Conservation (phyloP, 106 monocot genomes). For the Gastrodia elata region DNA sequence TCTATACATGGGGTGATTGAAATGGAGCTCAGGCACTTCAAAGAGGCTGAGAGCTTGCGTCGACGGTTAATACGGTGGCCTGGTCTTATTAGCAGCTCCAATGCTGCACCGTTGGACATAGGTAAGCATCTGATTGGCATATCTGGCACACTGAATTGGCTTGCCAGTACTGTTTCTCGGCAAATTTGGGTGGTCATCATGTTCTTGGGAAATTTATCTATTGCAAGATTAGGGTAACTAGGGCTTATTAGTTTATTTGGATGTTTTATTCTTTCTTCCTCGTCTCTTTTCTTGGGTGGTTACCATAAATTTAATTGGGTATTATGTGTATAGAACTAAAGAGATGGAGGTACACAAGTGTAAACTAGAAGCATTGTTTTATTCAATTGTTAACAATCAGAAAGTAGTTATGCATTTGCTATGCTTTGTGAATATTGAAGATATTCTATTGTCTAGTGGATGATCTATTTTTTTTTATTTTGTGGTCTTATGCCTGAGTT, state of each 20-base stretch:
- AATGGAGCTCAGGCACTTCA: constrained; percentile 28
- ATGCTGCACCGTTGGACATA: not conserved
- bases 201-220: constrained; percentile 36
- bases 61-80: constrained; percentile 31
- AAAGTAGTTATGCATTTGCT: not conserved
- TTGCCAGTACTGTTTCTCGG: constrained; percentile 26
- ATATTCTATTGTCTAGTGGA: too few species aligned
- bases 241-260: not conserved
- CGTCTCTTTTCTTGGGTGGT: not conserved
- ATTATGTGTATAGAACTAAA: not conserved
- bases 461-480: too few species aligned
- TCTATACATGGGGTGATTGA: constrained; percentile 31
- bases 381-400: not conserved
- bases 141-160: constrained; percentile 30
- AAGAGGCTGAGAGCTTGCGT: constrained; percentile 28
- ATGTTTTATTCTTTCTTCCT: constrained; percentile 27
- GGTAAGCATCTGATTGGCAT: constrained; percentile 23
- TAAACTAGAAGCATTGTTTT: not conserved
- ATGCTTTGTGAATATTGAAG: too few species aligned
- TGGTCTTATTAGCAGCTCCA: not conserved
- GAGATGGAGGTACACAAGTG: not conserved
- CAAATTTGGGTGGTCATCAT: constrained; percentile 27
- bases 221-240: constrained; percentile 1
- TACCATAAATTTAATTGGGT: not conserved
- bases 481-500: too few species aligned